Evolutionary conservation across 2,329 filamentous ascomycete genomes (phyloP).

Genomic region (Apiospora kogelbergensis): DNA sequence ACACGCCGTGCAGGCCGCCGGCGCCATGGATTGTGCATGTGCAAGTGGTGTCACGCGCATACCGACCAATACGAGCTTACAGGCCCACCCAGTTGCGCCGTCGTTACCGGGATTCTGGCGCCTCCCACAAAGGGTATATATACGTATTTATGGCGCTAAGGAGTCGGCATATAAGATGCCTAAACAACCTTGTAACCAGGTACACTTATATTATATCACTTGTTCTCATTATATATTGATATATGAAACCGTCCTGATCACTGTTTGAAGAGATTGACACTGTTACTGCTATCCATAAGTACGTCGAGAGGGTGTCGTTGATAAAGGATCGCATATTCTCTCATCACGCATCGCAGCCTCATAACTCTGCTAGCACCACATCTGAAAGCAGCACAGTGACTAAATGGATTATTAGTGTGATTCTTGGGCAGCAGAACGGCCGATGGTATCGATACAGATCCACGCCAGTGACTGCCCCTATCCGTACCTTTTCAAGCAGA

Average conservation of each 20-base stretch:
- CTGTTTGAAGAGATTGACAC: neutral
- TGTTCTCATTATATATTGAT: neutral
- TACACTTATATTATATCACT: neutral
- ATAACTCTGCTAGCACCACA: neutral
- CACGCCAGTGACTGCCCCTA: neutral
- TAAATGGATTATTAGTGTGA: neutral
- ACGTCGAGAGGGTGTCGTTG: neutral
- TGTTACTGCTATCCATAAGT: neutral
- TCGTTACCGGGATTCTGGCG: neutral
- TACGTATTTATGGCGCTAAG: neutral
- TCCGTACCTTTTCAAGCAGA: neutral
- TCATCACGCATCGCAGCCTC: no score
- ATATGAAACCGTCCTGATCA: neutral
- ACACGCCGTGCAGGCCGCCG: neutral
- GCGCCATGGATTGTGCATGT: neutral
- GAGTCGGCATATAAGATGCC: neutral
- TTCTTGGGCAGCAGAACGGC: neutral
- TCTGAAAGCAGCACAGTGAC: no score
- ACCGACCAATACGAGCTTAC: slow-evolving; percentile 2
- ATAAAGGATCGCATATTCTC: neutral
- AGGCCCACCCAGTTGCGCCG: neutral
- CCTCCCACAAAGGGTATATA: neutral
- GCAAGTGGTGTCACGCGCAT: slow-evolving; percentile 1
- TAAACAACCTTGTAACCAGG: neutral
- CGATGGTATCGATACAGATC: neutral